Evolutionary conservation across 805 yeast genomes (phyloP), one percentile per base, ranked within the genome.

Genomic region (Ogataea naganishii): DNA sequence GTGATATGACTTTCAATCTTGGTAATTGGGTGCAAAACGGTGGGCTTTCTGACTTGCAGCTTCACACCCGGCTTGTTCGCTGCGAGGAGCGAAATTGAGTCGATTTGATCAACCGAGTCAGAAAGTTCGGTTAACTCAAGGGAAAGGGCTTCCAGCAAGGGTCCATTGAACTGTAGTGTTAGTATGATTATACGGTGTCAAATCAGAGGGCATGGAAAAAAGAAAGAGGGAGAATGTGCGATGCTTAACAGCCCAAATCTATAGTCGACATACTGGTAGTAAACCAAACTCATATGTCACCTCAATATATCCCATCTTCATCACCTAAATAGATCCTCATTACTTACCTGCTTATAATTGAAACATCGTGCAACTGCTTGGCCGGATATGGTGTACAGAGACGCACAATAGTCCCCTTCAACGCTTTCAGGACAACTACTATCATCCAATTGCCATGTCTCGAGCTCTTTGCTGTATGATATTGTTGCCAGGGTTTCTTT

Each of bases 331-430:
- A 4, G 20, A 12, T 6, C 6, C 6, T 22, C 10, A 12, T 4
- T 14, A 29, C 31, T n/a, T 29, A 29, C 31, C 5, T 29, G n/a
- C 18, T 38, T 41, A 30, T 40, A 43, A 32, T 47, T 48, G 43
- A 48, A 47, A 25, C 49, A 46, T 5, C 40, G 33, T 2, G 32
- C 4, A 2, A 39, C 10, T n/a, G 26, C 30, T 19, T 11, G 17
- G 10, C 18, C 14, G 3, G 17, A 29, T 8, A 29, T 27, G 7
- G 12, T n/a, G n/a, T n/a, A n/a, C 15, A 46, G 24, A 5, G 46
- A 40, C 7, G 45, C 26, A 22, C 49, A 43, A 30, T 46, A 46
- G 7, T 14, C 15, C 3, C 39, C 47, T 16, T 34, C 17, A 7
- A 13, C 20, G 12, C 21, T 20, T 10, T 5, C 12, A 7, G 22